Percentiles rank a stretch among this genome's conserved stretches.
Evolutionary conservation across 441 rosid genomes (phyloP).

Genomic region (Melastoma candidum): DNA sequence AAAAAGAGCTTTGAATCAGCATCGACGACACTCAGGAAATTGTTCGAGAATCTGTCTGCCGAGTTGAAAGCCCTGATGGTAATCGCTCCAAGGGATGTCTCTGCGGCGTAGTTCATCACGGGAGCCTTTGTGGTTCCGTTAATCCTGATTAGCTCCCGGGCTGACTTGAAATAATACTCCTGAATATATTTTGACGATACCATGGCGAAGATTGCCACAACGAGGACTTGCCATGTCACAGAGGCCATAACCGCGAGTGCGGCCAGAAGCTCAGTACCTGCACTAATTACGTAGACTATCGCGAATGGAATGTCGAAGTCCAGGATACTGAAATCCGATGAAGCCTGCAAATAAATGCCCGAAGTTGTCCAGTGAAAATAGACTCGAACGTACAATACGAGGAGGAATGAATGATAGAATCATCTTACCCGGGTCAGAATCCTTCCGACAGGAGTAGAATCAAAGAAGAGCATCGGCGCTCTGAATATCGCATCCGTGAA

Average conservation of each 20-base stretch:
- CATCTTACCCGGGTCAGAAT: slow-evolving; percentile 60
- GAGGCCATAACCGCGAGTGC: slow-evolving; percentile 55
- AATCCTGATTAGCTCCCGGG: slow-evolving; percentile 72
- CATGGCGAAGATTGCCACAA: slow-evolving; percentile 55
- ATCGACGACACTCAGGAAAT: slow-evolving; percentile 55
- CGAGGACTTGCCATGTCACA: slow-evolving; percentile 87
- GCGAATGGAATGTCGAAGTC: slow-evolving; percentile 76
- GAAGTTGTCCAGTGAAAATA: neutral
- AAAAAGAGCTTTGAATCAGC: slow-evolving; percentile 65
- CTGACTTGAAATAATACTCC: slow-evolving; percentile 67
- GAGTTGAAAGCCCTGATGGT: slow-evolving; percentile 77
- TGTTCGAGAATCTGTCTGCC: slow-evolving; percentile 45
- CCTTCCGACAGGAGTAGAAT: slow-evolving; percentile 40
- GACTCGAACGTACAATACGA: neutral
- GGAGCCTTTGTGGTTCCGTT: slow-evolving; percentile 94
- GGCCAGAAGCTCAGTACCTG: slow-evolving; percentile 39
- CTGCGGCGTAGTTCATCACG: slow-evolving; percentile 71
- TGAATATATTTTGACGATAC: slow-evolving; percentile 6
- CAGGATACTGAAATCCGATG: slow-evolving; percentile 72
- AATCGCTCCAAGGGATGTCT: slow-evolving; percentile 70
- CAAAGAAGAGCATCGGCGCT: slow-evolving; percentile 87
- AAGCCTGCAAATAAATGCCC: slow-evolving; percentile 36
- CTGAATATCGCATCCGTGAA: slow-evolving; percentile 59
- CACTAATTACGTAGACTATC: slow-evolving; percentile 29
- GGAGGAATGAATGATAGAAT: neutral